Evolutionary conservation across 441 rosid species (phyloP).

Genomic region (Syzygium syzygioides): DNA sequence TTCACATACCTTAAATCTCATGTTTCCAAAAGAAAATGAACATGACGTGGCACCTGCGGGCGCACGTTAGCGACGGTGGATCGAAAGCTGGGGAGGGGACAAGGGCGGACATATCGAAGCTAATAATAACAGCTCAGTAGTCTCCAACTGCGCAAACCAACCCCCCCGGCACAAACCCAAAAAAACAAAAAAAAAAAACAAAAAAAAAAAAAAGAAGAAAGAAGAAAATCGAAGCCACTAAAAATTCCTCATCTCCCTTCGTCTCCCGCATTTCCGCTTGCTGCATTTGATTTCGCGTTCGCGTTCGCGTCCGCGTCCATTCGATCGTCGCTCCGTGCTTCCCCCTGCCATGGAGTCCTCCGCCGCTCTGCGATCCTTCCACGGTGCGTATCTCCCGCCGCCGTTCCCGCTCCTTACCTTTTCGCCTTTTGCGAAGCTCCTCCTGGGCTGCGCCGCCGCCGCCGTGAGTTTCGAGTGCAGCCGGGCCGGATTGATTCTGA

Average conservation of each 20-base stretch:
- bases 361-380: constrained; percentile 52
- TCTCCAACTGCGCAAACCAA: constrained; percentile 9
- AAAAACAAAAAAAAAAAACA: too few relatives aligned
- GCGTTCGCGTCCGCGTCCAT: neutral
- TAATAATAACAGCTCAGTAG: neutral
- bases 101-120: constrained; percentile 36
- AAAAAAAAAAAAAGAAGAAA: neutral
- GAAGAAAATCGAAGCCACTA: neutral
- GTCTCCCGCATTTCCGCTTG: neutral
- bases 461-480: neutral
- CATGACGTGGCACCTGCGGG: neutral
- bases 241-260: neutral
- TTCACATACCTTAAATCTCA: neutral
- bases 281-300: neutral
- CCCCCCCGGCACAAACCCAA: too few relatives aligned
- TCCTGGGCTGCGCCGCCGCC: neutral
- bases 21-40: neutral
- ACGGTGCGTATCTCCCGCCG: constrained; percentile 24
- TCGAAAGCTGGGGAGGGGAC: neutral
- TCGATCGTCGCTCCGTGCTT: neutral
- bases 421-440: neutral
- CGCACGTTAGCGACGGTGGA: neutral
- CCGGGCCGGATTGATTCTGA: neutral
- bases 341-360: constrained; percentile 57
- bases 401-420: too few relatives aligned